phyloP scores from a whole-genome alignment of 306 rosid species.

The Nissolia schottii region DNA sequence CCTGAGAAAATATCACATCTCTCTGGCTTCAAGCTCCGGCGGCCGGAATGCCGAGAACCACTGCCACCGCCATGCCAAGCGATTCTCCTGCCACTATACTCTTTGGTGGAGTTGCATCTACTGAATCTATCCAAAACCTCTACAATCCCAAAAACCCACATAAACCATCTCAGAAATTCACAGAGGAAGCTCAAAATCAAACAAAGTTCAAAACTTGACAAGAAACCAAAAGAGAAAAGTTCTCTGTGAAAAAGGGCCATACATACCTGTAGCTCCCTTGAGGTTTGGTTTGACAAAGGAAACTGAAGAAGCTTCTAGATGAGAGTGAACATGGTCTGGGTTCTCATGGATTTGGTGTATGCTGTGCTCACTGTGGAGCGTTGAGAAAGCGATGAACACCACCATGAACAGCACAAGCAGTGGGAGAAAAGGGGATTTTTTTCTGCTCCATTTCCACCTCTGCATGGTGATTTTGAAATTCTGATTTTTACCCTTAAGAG shows the following conservation, averaged over 20 bases:
- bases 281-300: constrained; percentile 72
- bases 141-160: constrained; percentile 31
- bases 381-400: constrained; percentile 51
- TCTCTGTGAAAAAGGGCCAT: neutral
- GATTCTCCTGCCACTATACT: constrained; percentile 74
- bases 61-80: constrained; percentile 36
- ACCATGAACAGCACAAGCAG: constrained; percentile 47
- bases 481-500: neutral
- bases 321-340: constrained; percentile 43
- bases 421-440: constrained; percentile 62
- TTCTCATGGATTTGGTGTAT: constrained; percentile 57
- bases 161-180: constrained; percentile 24
- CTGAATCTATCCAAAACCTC: constrained; percentile 82
- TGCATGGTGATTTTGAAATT: constrained; percentile 33
- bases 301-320: constrained; percentile 44
- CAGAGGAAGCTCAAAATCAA: constrained; percentile 20
- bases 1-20: constrained; percentile 84
- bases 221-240: neutral
- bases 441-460: constrained; percentile 68
- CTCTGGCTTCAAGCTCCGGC: constrained; percentile 40
- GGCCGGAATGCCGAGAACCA: constrained; percentile 14
- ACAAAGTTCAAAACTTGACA: constrained; percentile 9
- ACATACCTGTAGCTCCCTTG: constrained; percentile 51
- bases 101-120: constrained; percentile 73
- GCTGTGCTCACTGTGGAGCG: constrained; percentile 59